Percentiles rank a stretch among this genome's conserved stretches.
Conservation (phyloP, 345 rosid genomes). For the Microcos paniculata region DNA sequence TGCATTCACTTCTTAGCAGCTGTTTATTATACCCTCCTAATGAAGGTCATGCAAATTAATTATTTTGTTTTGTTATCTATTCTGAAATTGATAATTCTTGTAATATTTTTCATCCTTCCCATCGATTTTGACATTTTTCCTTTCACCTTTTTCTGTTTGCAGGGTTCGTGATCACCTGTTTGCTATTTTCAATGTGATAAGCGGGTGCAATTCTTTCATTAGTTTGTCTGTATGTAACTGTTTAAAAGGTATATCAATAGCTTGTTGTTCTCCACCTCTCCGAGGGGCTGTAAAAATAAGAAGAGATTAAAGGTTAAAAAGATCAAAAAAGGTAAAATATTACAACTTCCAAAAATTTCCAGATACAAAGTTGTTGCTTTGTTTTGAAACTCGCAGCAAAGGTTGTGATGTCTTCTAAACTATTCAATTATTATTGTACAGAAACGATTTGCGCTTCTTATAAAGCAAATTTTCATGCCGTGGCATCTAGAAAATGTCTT, state of each 20-base stretch:
- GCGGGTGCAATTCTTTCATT: slow-evolving; percentile 57
- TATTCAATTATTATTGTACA: slow-evolving; percentile 26
- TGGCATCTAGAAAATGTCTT: slow-evolving; percentile 1
- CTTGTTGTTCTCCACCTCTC: slow-evolving; percentile 25
- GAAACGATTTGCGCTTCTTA: slow-evolving; percentile 17
- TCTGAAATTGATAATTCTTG: neutral
- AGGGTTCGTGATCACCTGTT: slow-evolving; percentile 36
- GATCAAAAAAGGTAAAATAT: neutral
- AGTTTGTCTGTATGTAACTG: slow-evolving; percentile 50
- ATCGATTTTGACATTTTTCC: slow-evolving; percentile 7
- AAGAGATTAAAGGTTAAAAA: slow-evolving; percentile 24
- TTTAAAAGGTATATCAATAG: slow-evolving; percentile 34
- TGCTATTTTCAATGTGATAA: slow-evolving; percentile 24
- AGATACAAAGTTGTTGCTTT: slow-evolving; percentile 28
- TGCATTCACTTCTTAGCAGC: slow-evolving; percentile 79
- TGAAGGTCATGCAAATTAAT: slow-evolving; percentile 26
- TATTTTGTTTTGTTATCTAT: neutral
- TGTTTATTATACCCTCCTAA: slow-evolving; percentile 26
- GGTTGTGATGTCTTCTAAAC: slow-evolving; percentile 17
- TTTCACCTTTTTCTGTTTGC: slow-evolving; percentile 17
- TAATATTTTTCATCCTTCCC: no score
- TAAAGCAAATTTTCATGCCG: slow-evolving; percentile 13
- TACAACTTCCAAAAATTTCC: slow-evolving; percentile 14
- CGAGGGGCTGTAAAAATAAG: slow-evolving; percentile 50
- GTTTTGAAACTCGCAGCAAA: slow-evolving; percentile 26